phyloP scores from a whole-genome alignment of 2,329 filamentous ascomycete species.

The Raffaelea arxii region DNA sequence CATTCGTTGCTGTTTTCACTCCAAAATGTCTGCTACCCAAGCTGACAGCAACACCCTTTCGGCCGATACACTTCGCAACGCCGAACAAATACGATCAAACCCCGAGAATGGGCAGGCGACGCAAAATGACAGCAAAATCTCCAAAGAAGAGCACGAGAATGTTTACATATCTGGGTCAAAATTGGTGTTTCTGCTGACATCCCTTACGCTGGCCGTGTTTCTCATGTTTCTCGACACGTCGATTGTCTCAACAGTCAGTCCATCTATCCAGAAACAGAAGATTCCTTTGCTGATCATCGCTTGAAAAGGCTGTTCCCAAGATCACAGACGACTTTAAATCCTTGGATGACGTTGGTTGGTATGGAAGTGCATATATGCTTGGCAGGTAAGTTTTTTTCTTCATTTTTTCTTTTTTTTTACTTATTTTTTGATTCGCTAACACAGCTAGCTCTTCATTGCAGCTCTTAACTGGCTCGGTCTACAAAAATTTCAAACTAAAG shows the following conservation, averaged over 20 bases:
- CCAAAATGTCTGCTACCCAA: too few relatives aligned
- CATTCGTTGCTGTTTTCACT: too few relatives aligned
- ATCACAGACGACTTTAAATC: conserved; percentile 20
- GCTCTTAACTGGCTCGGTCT: conserved; percentile 41
- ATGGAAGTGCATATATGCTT: conserved; percentile 14
- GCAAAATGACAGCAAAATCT: too few relatives aligned
- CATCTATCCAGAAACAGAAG: too few relatives aligned
- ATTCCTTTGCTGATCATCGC: too few relatives aligned
- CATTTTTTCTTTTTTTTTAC: neutral
- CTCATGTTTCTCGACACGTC: conserved; percentile 16
- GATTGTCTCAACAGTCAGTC: conserved; percentile 7
- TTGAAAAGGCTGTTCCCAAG: conserved; percentile 8
- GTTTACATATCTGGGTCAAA: too few relatives aligned
- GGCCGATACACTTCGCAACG: too few relatives aligned
- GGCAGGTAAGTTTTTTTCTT: conserved; percentile 2
- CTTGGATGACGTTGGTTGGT: conserved; percentile 15
- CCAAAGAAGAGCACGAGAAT: too few relatives aligned
- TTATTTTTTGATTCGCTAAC: neutral
- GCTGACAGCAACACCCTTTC: too few relatives aligned
- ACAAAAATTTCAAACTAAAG: conserved; percentile 30
- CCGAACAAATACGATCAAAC: too few relatives aligned
- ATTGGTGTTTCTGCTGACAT: too few relatives aligned
- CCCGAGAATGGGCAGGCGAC: too few relatives aligned
- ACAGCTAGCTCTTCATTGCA: conserved; percentile 34
- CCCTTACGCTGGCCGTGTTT: conserved; percentile 7